Evolutionary conservation across 83 land plant genomes (phyloP).

Genomic region (Larix sibirica): DNA sequence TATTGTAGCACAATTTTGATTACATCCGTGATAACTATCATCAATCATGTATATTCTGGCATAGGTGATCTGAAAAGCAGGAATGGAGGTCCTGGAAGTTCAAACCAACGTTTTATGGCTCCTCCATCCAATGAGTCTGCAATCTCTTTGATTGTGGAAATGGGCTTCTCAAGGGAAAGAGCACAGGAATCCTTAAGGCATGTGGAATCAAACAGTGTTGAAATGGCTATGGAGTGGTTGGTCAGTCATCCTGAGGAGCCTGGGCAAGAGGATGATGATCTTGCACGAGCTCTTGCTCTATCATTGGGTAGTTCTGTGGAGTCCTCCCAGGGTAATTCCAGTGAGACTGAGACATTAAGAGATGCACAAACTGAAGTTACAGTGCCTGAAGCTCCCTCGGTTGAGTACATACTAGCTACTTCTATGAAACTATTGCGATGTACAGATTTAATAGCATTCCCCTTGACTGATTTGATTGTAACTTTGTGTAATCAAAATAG

Average conservation of each 20-base stretch:
- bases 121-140: slow-evolving; percentile 90
- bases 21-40: slow-evolving; percentile 63
- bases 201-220: slow-evolving; percentile 84
- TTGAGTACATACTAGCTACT: slow-evolving; percentile 74
- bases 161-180: slow-evolving; percentile 90
- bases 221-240: slow-evolving; percentile 97
- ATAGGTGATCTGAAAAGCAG: slow-evolving; percentile 64
- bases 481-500: slow-evolving; percentile 76
- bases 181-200: slow-evolving; percentile 87
- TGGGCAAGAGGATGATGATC: slow-evolving; percentile 84
- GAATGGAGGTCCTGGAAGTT: slow-evolving; percentile 34
- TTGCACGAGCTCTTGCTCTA: slow-evolving; percentile 86
- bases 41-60: slow-evolving; percentile 76
- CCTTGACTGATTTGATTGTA: slow-evolving; percentile 83
- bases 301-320: slow-evolving; percentile 76
- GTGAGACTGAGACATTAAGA: slow-evolving; percentile 36
- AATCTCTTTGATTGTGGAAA: slow-evolving; percentile 83
- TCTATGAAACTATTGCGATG: slow-evolving; percentile 69
- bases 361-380: slow-evolving; percentile 47
- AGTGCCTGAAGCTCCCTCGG: slow-evolving; percentile 50
- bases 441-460: slow-evolving; percentile 67
- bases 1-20: slow-evolving; percentile 67
- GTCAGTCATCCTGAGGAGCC: slow-evolving; percentile 85
- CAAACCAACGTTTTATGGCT: slow-evolving; percentile 37
- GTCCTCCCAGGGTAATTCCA: slow-evolving; percentile 42